Evolutionary conservation across 139 green algal genomes (phyloP), one percentile per base, ranked within the genome.

Genomic region (Chlorella sp.): DNA sequence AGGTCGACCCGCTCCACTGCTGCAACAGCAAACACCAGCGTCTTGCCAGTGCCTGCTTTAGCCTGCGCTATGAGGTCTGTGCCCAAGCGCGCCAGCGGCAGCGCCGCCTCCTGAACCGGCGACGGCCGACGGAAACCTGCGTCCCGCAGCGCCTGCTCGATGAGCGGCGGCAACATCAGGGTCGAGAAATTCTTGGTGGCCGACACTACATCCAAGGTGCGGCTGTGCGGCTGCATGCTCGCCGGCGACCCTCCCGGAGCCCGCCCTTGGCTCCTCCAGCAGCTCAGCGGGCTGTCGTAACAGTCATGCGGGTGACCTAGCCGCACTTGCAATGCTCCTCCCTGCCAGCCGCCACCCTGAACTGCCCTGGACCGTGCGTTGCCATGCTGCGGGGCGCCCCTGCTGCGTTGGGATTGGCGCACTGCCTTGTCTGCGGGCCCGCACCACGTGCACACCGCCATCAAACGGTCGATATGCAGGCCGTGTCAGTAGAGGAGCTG

Each of bases 1-100:
- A 84, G 39, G 48, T 96, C 89, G 0, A 97, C 53, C 1, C 91
- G 81, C 88, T 96, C 92, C 69, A 97, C 81, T 3, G 80, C 86
- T 88, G 36, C 94, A 88, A 68, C 93, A 75, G 26, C 93, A 91
- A 98, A 98, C 61, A 96, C 94, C 11, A 96, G 88, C 3, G 96
- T 98, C 85, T 98, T 98, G 26, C 96, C 96, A 0, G 96, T 98
- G 77, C 96, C 96, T 14, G 95, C 96, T 91, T 97, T 98, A 42
- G 96, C 96, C 85, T 98, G 96, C 30, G 98, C 93, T 57, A 98
- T 94, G 3, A 98, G 87, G 91, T 98, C 96, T 12, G 93, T 82
- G 75, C 96, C 96, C 21, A 96, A 28, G n/a, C 94, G 92, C 0
- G 92, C 94, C 3, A 97, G 86, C 2, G 96, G 96, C 68, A 98